Evolutionary conservation across 164 flowering plant genomes (phyloP).

Genomic region (Stephania yunnanensis): DNA sequence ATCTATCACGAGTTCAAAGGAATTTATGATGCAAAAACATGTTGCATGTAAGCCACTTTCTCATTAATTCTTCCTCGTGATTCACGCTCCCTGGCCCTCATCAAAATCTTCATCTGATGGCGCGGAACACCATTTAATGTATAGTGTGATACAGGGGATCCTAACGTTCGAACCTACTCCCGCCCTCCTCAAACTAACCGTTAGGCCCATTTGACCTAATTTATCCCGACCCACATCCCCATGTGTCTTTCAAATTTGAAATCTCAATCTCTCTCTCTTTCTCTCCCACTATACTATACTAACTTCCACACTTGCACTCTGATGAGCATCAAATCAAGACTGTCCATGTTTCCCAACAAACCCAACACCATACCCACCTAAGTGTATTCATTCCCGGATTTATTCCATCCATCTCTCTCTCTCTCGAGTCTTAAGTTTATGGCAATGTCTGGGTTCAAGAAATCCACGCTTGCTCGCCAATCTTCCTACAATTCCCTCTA

Average conservation of each 20-base stretch:
- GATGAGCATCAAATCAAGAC: neutral
- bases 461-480: conserved; percentile 31
- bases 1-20: too few relatives aligned
- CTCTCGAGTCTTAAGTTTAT: neutral
- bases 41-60: too few relatives aligned
- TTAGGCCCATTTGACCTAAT: neutral
- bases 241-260: neutral
- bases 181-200: neutral
- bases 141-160: neutral
- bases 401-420: too few relatives aligned
- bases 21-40: too few relatives aligned
- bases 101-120: neutral
- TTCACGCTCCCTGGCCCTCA: neutral
- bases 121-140: neutral
- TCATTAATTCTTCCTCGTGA: neutral
- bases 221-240: neutral
- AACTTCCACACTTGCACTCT: neutral
- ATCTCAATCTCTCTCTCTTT: neutral
- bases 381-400: too few relatives aligned
- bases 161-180: neutral
- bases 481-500: conserved; percentile 47
- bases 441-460: conserved; percentile 35
- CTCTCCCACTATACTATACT: neutral
- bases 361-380: neutral
- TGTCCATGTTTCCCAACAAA: neutral